phyloP scores from a whole-genome alignment of 129 eudicot species.

The Artemisia annua region DNA sequence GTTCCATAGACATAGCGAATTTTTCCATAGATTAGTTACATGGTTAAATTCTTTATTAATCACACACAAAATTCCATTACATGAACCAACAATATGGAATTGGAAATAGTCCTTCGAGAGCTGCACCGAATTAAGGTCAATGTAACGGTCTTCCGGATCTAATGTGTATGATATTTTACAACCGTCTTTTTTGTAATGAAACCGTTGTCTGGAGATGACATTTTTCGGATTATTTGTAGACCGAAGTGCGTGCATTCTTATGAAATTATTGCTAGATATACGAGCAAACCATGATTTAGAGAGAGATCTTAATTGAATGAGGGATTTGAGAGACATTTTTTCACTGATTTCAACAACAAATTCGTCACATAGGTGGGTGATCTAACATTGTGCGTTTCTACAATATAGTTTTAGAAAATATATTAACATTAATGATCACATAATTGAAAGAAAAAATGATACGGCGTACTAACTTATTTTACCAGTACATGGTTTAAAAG shows the following conservation, averaged over 20 bases:
- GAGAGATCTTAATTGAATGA: neutral
- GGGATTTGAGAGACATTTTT: neutral
- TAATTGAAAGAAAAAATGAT: no score
- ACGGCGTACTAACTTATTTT: no score
- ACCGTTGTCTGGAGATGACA: neutral
- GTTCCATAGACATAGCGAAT: neutral
- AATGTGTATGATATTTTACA: neutral
- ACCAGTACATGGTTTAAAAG: neutral
- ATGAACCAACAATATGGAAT: neutral
- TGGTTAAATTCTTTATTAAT: neutral
- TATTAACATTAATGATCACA: neutral
- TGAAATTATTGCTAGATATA: neutral
- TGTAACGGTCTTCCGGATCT: neutral
- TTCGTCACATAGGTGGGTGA: neutral
- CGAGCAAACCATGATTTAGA: slow-evolving; percentile 10
- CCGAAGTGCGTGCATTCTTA: neutral
- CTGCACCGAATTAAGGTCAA: neutral
- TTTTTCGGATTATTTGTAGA: neutral
- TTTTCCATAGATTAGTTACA: no score
- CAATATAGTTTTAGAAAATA: no score
- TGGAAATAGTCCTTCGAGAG: neutral
- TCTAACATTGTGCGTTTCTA: neutral
- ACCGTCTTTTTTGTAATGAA: neutral
- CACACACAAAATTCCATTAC: slow-evolving; percentile 4
- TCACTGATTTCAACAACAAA: neutral